Evolutionary conservation across 768 basidiomycete genomes (phyloP).

Genomic region (Podaxis carcinomalis): DNA sequence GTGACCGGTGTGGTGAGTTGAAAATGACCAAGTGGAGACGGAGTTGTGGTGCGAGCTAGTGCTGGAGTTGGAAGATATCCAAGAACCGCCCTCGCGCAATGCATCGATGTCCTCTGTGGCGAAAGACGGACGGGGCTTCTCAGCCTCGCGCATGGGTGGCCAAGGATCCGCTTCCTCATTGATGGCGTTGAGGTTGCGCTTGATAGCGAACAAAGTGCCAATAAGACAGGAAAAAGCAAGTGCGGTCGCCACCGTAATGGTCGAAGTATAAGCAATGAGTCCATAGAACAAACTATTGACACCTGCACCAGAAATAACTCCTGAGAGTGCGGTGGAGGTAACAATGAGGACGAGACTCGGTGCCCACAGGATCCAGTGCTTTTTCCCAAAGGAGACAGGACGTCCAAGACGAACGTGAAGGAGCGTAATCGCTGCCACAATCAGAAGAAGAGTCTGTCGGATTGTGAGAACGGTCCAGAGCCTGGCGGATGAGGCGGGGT

Average conservation of each 20-base stretch:
- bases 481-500: slow-evolving; percentile 51
- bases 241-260: slow-evolving; percentile 47
- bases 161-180: slow-evolving; percentile 51
- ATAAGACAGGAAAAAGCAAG: slow-evolving; percentile 56
- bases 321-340: slow-evolving; percentile 56
- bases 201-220: slow-evolving; percentile 60
- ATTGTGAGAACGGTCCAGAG: slow-evolving; percentile 69
- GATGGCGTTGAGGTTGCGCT: slow-evolving; percentile 55
- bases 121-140: slow-evolving; percentile 59
- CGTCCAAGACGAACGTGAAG: slow-evolving; percentile 68
- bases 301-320: slow-evolving; percentile 50
- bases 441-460: slow-evolving; percentile 64
- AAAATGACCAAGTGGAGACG: slow-evolving; percentile 69
- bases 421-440: slow-evolving; percentile 57
- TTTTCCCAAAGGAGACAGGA: slow-evolving; percentile 64
- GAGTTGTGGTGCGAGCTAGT: slow-evolving; percentile 53
- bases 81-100: slow-evolving; percentile 73
- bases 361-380: slow-evolving; percentile 71
- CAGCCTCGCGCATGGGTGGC: slow-evolving; percentile 52
- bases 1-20: slow-evolving; percentile 51
- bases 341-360: slow-evolving; percentile 53
- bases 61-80: slow-evolving; percentile 67
- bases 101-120: slow-evolving; percentile 70
- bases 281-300: slow-evolving; percentile 57
- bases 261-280: slow-evolving; percentile 51